Evolutionary conservation across 768 basidiomycete species (phyloP), one percentile per base, ranked within the genome.

Genomic region (Hemileccinum impolitum): DNA sequence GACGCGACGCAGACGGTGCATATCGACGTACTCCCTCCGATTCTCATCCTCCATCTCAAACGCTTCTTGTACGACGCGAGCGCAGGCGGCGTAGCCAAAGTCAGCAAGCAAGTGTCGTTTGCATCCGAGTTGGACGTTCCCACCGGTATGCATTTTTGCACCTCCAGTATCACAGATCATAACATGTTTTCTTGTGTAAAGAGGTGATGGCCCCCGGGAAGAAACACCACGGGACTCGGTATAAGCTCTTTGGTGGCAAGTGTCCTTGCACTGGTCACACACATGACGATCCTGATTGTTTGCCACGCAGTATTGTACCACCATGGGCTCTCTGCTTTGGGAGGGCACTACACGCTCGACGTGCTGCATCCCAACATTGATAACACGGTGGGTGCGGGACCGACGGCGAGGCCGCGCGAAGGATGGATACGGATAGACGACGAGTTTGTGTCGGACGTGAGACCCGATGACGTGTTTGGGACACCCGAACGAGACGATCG

Each of bases 381-480:
- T 64, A 70, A 76, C 10, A 61, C 54, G 47, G 39, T 45, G n/a
- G 45, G 48, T 5, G 26, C 37, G 9, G 58, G 58, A 34, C 43
- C 53, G 15, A 50, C 40, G 6, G 48, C 52, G 9, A 63, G 57
- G 23, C 70, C 74, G 2, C 74, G 76, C 6, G 83, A 88, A 49
- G 85, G 81, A 10, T 97, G 95, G 95, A 75, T 96, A 52, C 84
- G 94, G 43, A 87, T 97, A 45, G 94, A 98, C 66, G 95, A 97
- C 62, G 94, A 96, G 66, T 71, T 85, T 10, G 86, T 94, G 21
- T 83, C 83, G 30, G 82, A 89, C 57, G 78, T 95, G 36, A 67
- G 62, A 23, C 61, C 76, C 1, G 83, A 83, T 35, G 90, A 92
- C 60, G 89, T 92, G 50, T 90, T 90, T 61, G 72, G 71, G 53